These are phyloP conservation scores for Fistulifera solaris DNA, from an alignment of 108 stramenopile genomes.

Conservation along the genomic window DNA sequence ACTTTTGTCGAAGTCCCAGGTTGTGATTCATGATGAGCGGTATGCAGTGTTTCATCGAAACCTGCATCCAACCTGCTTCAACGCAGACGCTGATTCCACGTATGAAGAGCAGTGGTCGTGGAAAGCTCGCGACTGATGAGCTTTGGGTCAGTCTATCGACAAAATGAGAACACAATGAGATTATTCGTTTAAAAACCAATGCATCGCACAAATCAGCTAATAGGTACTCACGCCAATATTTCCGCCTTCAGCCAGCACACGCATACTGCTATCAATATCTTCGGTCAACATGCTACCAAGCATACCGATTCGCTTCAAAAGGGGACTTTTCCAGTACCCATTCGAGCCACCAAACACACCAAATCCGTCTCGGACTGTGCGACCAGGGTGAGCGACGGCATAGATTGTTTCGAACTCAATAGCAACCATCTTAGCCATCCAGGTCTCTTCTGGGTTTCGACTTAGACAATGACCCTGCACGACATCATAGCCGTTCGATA, in stretches of 20 bases:
- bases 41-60: background rate
- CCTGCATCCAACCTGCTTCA: constrained; percentile 3
- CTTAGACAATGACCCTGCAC: constrained; percentile 1
- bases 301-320: constrained; percentile 1
- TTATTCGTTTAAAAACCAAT: too few relatives aligned
- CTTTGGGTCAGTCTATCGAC: background rate
- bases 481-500: constrained; percentile 1
- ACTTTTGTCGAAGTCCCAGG: background rate
- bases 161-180: too few relatives aligned
- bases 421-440: constrained; percentile 1
- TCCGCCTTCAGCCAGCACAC: background rate
- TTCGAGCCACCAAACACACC: constrained; percentile 6
- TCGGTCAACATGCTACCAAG: constrained; percentile 2
- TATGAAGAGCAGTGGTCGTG: background rate
- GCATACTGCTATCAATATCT: constrained; percentile 1
- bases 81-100: constrained; percentile 2
- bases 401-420: constrained; percentile 7
- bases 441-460: constrained; percentile 4
- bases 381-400: background rate
- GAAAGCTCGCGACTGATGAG: background rate
- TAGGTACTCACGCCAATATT: constrained; percentile 1
- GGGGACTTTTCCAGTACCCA: constrained; percentile 3
- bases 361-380: background rate
- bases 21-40: background rate
- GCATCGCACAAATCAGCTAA: too few relatives aligned